phyloP scores from a whole-genome alignment of 352 stramenopile species.

The Globisporangium perplexum region DNA sequence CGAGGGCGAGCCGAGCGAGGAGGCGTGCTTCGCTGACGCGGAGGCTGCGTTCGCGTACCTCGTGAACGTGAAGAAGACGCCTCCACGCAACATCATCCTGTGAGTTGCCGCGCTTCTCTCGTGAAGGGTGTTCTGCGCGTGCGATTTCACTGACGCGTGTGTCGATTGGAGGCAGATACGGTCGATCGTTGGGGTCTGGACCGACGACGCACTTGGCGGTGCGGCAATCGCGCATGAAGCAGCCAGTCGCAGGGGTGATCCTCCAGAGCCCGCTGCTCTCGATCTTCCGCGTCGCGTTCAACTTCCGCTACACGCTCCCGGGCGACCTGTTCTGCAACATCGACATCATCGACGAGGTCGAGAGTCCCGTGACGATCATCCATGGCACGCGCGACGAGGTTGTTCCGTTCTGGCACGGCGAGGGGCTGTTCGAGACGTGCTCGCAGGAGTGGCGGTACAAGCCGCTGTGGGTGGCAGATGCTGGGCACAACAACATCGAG shows the following conservation, averaged over 20 bases:
- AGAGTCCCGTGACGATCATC: constrained; percentile 96
- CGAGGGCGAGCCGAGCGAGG: constrained; percentile 89
- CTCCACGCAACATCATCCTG: constrained; percentile 93
- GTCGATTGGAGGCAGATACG: constrained; percentile 56
- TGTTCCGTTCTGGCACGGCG: constrained; percentile 97
- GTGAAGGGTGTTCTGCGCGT: too few species aligned
- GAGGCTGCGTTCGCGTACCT: constrained; percentile 96
- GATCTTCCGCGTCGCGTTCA: constrained; percentile 97
- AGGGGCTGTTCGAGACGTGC: constrained; percentile 91
- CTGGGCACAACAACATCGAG: constrained; percentile 99
- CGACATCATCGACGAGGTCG: constrained; percentile 87
- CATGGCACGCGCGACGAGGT: constrained; percentile 98
- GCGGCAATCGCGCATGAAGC: constrained; percentile 86
- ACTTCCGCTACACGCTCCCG: constrained; percentile 97
- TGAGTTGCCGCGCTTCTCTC: constrained; percentile 43
- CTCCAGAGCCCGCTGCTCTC: constrained; percentile 95
- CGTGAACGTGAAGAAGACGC: constrained; percentile 87
- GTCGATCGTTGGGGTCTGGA: constrained; percentile 89
- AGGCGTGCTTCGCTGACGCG: constrained; percentile 93
- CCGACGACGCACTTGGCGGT: constrained; percentile 95
- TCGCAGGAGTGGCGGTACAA: constrained; percentile 92
- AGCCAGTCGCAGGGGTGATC: constrained; percentile 94
- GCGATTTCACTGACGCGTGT: too few species aligned
- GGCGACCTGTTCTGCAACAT: constrained; percentile 99
- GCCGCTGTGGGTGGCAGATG: constrained; percentile 96